phyloP scores from a whole-genome alignment of 208 protist species.

The Plasmodiophora brassicae region DNA sequence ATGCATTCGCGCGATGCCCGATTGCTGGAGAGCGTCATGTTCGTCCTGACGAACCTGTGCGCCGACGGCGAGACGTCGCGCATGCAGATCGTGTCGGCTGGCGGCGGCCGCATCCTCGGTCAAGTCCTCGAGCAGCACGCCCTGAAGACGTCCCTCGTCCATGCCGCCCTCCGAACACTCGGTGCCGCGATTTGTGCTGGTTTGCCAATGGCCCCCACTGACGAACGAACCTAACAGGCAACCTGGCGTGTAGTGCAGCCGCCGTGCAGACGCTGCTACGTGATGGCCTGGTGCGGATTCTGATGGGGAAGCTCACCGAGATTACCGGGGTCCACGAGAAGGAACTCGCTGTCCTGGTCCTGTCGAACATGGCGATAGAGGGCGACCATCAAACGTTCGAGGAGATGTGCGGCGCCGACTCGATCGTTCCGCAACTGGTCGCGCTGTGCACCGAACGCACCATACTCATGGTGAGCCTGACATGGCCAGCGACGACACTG shows the following conservation, averaged over 20 bases:
- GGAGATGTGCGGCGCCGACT: not conserved
- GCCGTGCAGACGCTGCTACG: not conserved
- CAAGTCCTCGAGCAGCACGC: not conserved
- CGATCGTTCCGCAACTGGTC: not conserved
- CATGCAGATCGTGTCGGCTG: slow-evolving; percentile 7
- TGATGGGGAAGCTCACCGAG: not conserved
- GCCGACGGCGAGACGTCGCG: not conserved
- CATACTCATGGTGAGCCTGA: not conserved
- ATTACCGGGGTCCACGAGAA: not conserved
- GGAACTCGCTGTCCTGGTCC: slow-evolving; percentile 20
- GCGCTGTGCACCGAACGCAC: not conserved
- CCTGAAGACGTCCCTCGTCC: not conserved
- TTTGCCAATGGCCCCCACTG: not conserved
- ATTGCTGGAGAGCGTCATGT: not conserved
- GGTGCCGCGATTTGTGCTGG: not conserved
- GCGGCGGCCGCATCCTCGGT: slow-evolving; percentile 8
- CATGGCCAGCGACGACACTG: not conserved
- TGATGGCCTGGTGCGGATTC: not conserved
- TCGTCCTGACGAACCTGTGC: slow-evolving; percentile 25
- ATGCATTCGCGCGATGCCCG: not conserved
- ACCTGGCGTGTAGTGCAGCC: not conserved
- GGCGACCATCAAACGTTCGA: not conserved
- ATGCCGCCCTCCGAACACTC: not conserved
- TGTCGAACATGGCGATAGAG: slow-evolving; percentile 12
- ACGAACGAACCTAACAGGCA: not conserved